phyloP scores from a whole-genome alignment of 306 rosid genomes.

The Fragaria vesca region DNA sequence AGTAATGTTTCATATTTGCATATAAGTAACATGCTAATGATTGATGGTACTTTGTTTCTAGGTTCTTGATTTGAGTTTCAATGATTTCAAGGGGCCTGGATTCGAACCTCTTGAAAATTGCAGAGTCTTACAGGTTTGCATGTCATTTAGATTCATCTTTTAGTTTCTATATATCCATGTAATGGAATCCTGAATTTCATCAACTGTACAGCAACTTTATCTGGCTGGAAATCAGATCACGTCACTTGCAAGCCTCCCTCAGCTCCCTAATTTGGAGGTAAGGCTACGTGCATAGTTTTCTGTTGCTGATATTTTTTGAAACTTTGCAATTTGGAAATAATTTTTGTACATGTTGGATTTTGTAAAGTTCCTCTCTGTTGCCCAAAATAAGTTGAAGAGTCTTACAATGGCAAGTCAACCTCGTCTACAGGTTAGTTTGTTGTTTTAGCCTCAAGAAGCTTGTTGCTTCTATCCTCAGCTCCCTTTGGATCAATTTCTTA shows the following conservation, averaged over 20 bases:
- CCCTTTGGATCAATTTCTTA: conserved; percentile 7
- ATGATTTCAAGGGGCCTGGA: conserved; percentile 97
- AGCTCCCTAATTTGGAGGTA: conserved; percentile 97
- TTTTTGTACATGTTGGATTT: background rate
- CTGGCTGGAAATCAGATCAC: conserved; percentile 99
- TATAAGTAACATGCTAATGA: conserved; percentile 25
- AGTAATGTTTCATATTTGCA: conserved; percentile 24
- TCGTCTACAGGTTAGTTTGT: conserved; percentile 81
- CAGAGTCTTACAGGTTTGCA: conserved; percentile 79
- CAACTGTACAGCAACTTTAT: conserved; percentile 76
- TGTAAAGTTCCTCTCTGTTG: conserved; percentile 90
- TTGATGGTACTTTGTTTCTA: conserved; percentile 31
- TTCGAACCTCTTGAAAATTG: conserved; percentile 98
- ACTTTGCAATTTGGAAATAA: conserved; percentile 20
- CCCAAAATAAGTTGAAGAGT: conserved; percentile 94
- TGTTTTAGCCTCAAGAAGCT: conserved; percentile 17
- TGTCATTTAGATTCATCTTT: conserved; percentile 17
- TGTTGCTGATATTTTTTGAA: conserved; percentile 13
- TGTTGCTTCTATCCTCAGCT: conserved; percentile 1
- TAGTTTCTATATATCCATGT: conserved; percentile 15
- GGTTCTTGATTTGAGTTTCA: conserved; percentile 99
- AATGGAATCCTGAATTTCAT: conserved; percentile 18
- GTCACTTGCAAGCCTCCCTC: conserved; percentile 92
- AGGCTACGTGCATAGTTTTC: conserved; percentile 25
- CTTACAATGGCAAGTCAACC: conserved; percentile 98